Base-by-base conservation (phyloP, 306 rosid genomes). In the Acacia confusa region DNA sequence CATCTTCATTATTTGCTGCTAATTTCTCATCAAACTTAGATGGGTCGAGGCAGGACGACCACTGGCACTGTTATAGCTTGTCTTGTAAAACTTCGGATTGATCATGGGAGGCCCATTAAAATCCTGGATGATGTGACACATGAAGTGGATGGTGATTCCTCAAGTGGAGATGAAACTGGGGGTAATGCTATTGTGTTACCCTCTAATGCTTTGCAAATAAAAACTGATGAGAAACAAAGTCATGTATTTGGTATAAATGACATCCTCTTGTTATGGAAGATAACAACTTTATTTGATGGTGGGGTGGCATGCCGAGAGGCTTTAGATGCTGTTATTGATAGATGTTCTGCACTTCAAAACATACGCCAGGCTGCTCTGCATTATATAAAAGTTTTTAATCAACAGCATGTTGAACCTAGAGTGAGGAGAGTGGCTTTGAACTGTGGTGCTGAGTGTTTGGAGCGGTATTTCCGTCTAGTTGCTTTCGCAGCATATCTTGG, bases 401-500 rank as follows among this genome's bases (percentile, higher is more conserved):
- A 94, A 81, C 97, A 93, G 68, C 94, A 90, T 82, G 92, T 84
- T 22, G 98, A 94, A 81, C 97, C 91, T 32, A 87, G 98, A 86
- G 97, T 81, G 74, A 89, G 98, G 90, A 92, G 98, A 88, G 91
- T 94, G 80, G 98, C 98, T 52, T 84, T 94, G 81, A 88, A 88
- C 82, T 92, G 98, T 80, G 94, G 95, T 24, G 98, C 91, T 58
- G 98, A 94, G 94, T 92, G 89, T 82, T 88, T 94, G 86, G 98
- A 94, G 73, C 89, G 98, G 55, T 92, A 94, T 85, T 94, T 94
- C 86, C 94, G 94, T 82, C 88, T 94, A 80, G 90, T 94, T 89
- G 92, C 98, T 47, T 94, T 94, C 88, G 97, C 98, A 67, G 98
- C 98, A 82, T 92, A 94, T 86, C 95, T 94, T 78, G 98, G 98